These are phyloP conservation scores for Pontederia paniculata DNA, from an alignment of 176 grass and related monocot species.

Conservation along the genomic window DNA sequence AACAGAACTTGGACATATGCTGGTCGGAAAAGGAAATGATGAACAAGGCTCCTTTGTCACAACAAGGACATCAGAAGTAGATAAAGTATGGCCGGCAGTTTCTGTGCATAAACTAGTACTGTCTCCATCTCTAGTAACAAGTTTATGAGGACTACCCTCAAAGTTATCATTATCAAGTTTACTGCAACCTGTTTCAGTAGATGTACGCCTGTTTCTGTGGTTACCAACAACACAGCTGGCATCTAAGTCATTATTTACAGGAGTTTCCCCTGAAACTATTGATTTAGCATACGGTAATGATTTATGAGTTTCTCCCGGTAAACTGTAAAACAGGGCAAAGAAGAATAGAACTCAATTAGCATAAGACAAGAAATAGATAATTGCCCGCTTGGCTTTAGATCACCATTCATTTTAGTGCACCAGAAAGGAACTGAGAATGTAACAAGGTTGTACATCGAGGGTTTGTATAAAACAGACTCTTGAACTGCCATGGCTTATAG, in stretches of 20 bases:
- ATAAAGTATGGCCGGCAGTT: slow-evolving; percentile 25
- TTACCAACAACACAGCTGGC: slow-evolving; percentile 4
- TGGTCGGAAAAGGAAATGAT: slow-evolving; percentile 16
- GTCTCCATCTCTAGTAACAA: slow-evolving; percentile 15
- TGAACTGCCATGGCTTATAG: too few species aligned
- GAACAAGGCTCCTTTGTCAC: slow-evolving; percentile 19
- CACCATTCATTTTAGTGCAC: too few species aligned
- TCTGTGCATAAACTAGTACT: slow-evolving; percentile 9
- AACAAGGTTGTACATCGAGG: too few species aligned
- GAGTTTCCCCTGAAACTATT: slow-evolving; percentile 22
- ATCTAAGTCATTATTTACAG: slow-evolving; percentile 14
- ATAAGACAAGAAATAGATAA: not conserved
- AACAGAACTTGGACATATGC: slow-evolving; percentile 11
- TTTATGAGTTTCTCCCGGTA: slow-evolving; percentile 40
- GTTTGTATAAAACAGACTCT: too few species aligned
- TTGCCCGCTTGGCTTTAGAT: not conserved
- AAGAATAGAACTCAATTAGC: slow-evolving; percentile 6
- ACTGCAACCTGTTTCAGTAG: slow-evolving; percentile 12
- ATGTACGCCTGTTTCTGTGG: slow-evolving; percentile 12
- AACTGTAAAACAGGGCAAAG: slow-evolving; percentile 40
- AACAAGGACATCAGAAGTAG: slow-evolving; percentile 24
- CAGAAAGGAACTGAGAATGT: too few species aligned
- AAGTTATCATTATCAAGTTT: slow-evolving; percentile 29
- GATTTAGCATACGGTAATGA: slow-evolving; percentile 26
- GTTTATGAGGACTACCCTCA: slow-evolving; percentile 23